A percentile compares a stretch with the other conserved stretches of the same genome.
phyloP scores from a whole-genome alignment of 2,329 filamentous ascomycete species.

The Emergomyces orientalis region DNA sequence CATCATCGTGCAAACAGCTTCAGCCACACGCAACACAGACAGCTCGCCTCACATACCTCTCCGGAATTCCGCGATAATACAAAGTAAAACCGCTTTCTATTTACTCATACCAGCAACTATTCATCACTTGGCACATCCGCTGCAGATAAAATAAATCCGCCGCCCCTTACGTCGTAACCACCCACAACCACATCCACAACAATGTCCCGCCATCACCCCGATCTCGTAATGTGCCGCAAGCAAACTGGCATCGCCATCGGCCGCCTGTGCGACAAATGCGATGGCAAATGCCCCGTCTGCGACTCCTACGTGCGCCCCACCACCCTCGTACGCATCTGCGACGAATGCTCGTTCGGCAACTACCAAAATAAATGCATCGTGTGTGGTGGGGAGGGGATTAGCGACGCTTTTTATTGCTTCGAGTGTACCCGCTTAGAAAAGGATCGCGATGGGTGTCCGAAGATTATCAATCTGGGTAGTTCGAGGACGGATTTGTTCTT shows the following conservation, averaged over 20 bases:
- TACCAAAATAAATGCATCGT: conserved; percentile 99
- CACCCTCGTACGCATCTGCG: conserved; percentile 94
- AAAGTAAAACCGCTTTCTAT: background rate
- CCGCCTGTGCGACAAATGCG: conserved; percentile 98
- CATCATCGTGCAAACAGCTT: background rate
- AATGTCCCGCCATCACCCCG: conserved; percentile 93
- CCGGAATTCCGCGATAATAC: background rate
- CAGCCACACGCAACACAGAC: background rate
- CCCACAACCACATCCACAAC: background rate
- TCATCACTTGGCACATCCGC: background rate
- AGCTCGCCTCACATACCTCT: background rate
- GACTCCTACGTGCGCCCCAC: conserved; percentile 98
- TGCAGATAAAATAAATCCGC: background rate
- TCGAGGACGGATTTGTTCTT: conserved; percentile 85
- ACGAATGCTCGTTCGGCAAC: conserved; percentile 98
- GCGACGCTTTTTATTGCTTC: conserved; percentile 98
- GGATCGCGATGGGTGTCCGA: conserved; percentile 92
- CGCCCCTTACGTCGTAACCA: background rate
- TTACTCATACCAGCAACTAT: background rate
- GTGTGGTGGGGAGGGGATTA: conserved; percentile 95
- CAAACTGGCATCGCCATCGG: conserved; percentile 96
- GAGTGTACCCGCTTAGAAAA: conserved; percentile 96
- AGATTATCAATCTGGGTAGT: conserved; percentile 97
- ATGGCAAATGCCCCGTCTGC: conserved; percentile 98
- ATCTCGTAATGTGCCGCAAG: conserved; percentile 99